Conservation (phyloP, 495 filamentous ascomycete species). For the Penicillium salamii region DNA sequence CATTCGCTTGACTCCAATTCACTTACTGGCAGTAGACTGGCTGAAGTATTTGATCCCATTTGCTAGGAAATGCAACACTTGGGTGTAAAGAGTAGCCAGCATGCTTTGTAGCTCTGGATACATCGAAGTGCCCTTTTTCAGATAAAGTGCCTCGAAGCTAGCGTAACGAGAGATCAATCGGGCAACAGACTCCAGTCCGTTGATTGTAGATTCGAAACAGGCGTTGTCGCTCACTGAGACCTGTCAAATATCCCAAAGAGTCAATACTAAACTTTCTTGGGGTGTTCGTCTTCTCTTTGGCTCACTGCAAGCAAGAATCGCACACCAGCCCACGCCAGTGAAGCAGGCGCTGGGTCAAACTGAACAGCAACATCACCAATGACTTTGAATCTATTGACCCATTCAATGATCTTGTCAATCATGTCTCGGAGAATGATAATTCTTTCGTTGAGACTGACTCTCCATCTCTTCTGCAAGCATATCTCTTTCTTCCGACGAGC, state of each 20-base stretch:
- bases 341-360: not conserved
- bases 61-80: too few species aligned
- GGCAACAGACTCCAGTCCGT: not conserved
- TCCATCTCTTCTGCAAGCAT: not conserved
- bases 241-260: too few species aligned
- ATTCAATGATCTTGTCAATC: not conserved
- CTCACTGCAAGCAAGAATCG: not conserved
- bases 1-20: too few species aligned
- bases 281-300: too few species aligned
- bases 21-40: too few species aligned
- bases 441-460: not conserved
- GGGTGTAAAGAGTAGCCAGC: too few species aligned
- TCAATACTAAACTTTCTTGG: too few species aligned
- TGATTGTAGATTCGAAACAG: not conserved
- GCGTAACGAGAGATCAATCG: not conserved
- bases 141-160: not conserved
- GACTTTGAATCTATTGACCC: not conserved
- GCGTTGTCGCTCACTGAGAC: not conserved
- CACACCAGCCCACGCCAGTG: not conserved
- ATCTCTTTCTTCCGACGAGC: not conserved
- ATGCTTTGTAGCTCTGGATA: not conserved
- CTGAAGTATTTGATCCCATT: too few species aligned
- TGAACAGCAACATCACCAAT: not conserved
- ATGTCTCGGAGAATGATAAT: not conserved
- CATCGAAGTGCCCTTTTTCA: not conserved